Evolutionary conservation across 1,284 basidiomycete genomes (phyloP).

Genomic region (Ustilago hordei): DNA sequence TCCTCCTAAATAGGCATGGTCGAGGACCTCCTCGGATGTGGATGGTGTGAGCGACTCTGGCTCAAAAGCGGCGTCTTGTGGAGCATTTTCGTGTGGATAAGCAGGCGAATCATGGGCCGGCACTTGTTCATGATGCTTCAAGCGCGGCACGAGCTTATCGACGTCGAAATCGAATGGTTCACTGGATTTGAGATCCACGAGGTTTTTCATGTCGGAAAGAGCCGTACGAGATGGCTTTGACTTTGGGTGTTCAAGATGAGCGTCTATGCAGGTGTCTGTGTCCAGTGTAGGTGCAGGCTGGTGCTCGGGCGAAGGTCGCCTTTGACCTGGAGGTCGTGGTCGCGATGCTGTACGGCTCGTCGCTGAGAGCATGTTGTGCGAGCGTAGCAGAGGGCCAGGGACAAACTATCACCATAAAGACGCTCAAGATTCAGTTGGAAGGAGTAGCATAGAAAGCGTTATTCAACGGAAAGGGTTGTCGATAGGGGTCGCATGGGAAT

Average conservation of each 20-base stretch:
- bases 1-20: conserved; percentile 46
- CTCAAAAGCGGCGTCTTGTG: neutral
- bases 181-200: neutral
- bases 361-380: conserved; percentile 8
- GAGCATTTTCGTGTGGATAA: neutral
- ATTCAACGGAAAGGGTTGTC: neutral
- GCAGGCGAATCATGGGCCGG: neutral
- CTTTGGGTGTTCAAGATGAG: neutral
- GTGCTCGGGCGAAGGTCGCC: conserved; percentile 2
- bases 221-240: conserved; percentile 1
- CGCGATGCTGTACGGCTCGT: conserved; percentile 6
- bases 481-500: neutral
- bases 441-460: neutral
- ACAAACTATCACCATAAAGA: neutral
- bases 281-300: conserved; percentile 9
- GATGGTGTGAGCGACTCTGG: conserved; percentile 12
- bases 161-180: neutral
- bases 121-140: neutral
- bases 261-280: neutral
- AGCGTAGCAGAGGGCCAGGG: neutral
- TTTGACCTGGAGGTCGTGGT: conserved; percentile 15
- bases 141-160: neutral
- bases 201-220: conserved; percentile 22
- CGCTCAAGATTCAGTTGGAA: neutral
- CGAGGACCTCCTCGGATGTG: conserved; percentile 19